These are phyloP conservation scores for Cardamine occulta DNA, from an alignment of 345 rosid genomes.

Conservation along the genomic window DNA sequence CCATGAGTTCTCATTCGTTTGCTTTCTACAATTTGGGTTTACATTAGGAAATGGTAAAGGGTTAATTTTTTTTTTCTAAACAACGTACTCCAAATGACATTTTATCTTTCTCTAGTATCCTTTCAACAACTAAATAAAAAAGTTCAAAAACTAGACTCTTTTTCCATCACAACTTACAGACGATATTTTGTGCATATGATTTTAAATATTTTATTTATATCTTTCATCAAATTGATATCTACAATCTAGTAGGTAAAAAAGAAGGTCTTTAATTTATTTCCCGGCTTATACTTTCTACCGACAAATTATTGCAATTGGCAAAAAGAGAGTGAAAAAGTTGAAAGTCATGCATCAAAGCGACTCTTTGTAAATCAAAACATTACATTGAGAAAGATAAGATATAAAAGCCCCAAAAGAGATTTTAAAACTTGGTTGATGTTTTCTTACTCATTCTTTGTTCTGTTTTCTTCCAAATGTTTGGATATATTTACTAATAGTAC, in stretches of 20 bases:
- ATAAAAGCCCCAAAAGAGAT: not conserved
- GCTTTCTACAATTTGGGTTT: not conserved
- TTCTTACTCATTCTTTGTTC: not conserved
- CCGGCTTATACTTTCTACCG: conserved; percentile 25
- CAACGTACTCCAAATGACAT: not conserved
- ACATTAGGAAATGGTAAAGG: not conserved
- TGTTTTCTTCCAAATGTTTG: not conserved
- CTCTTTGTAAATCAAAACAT: conserved; percentile 1
- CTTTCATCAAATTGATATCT: not conserved
- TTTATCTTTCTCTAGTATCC: not conserved
- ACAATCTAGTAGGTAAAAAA: conserved; percentile 7
- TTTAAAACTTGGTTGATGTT: not conserved
- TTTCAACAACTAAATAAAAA: not conserved
- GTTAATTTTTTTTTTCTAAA: not conserved
- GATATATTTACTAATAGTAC: not conserved
- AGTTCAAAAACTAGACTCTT: not conserved
- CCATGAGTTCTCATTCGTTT: conserved; percentile 19
- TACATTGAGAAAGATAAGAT: not conserved
- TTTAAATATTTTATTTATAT: not conserved
- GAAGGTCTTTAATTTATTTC: conserved; percentile 13
- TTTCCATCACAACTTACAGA: not conserved
- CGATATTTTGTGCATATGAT: not conserved
- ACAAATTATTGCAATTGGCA: conserved; percentile 30
- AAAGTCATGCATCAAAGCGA: conserved; percentile 9
- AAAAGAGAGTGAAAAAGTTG: conserved; percentile 30